Conservation (phyloP, 202 grass and related monocot genomes). For the Zoysia matrella region DNA sequence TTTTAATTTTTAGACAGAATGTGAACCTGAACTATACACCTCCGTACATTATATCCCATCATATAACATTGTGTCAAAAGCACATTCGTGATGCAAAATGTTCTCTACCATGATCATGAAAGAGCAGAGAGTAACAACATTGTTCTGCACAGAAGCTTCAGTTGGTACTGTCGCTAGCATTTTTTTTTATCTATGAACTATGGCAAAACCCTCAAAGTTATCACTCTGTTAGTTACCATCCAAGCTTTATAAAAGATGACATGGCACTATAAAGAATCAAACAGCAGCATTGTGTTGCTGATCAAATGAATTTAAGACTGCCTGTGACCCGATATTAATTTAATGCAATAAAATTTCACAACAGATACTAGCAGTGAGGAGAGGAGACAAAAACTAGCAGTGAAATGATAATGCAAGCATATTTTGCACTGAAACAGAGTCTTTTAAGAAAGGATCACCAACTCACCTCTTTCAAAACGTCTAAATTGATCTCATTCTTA, state of each 20-base stretch:
- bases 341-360: too few relatives aligned
- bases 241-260: not conserved
- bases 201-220: not conserved
- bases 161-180: not conserved
- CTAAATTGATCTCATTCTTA: slow-evolving; percentile 66
- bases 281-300: not conserved
- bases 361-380: too few relatives aligned
- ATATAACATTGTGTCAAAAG: not conserved
- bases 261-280: not conserved
- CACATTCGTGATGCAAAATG: not conserved
- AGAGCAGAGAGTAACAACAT: too few relatives aligned
- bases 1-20: not conserved
- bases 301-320: too few relatives aligned
- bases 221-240: slow-evolving; percentile 6
- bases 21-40: not conserved
- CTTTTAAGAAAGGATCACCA: slow-evolving; percentile 11
- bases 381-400: not conserved
- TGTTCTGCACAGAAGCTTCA: not conserved
- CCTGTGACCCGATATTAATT: too few relatives aligned
- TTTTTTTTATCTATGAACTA: not conserved
- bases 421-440: slow-evolving; percentile 6
- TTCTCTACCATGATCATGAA: not conserved
- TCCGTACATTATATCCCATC: not conserved
- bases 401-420: slow-evolving; percentile 12
- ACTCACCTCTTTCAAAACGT: slow-evolving; percentile 81